Evolutionary conservation across 257 asterid species (phyloP).

Genomic region (Solanum chmielewskii): DNA sequence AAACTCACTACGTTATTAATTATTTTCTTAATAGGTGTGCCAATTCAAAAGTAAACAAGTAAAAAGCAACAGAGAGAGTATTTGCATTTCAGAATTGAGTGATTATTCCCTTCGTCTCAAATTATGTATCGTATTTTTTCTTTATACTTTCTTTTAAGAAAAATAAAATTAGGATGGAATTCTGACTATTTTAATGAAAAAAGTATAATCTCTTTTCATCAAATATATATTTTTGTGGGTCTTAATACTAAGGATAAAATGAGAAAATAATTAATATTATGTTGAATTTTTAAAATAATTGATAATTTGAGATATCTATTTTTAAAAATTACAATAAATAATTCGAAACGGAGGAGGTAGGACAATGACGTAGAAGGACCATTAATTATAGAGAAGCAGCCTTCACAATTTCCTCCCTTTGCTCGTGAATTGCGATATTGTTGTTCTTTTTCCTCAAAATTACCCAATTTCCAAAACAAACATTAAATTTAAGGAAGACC

Average conservation of each 20-base stretch:
- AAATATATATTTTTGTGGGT: neutral
- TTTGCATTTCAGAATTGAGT: no score
- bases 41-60: no score
- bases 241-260: no score
- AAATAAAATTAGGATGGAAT: no score
- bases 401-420: neutral
- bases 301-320: neutral
- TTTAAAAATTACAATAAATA: neutral
- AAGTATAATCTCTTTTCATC: neutral
- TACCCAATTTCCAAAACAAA: neutral
- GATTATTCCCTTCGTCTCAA: accelerated
- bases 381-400: neutral
- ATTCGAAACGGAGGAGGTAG: neutral
- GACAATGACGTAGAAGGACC: neutral
- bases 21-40: no score
- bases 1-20: no score
- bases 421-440: neutral
- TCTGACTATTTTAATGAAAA: neutral
- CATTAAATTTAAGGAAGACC: neutral
- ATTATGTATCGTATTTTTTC: neutral
- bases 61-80: no score
- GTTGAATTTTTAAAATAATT: no score
- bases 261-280: neutral
- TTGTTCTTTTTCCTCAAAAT: neutral
- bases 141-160: no score